Evolutionary conservation across 257 asterid species (phyloP).

Genomic region (Coffea eugenioides): DNA sequence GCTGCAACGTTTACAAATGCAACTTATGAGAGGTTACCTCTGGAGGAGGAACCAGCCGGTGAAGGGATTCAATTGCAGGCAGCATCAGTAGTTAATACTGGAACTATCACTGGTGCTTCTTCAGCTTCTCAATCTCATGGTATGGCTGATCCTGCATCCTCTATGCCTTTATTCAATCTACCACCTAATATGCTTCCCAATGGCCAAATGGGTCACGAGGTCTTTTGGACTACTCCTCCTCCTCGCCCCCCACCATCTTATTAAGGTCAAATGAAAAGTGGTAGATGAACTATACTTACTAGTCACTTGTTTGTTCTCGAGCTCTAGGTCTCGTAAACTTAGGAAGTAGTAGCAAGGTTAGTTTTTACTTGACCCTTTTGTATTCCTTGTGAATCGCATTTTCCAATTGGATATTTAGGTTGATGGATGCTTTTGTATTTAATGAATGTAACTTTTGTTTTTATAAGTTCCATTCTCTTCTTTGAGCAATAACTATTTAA

Average conservation of each 20-base stretch:
- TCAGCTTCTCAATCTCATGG: constrained; percentile 24
- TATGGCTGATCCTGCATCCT: constrained; percentile 30
- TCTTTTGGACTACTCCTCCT: constrained; percentile 62
- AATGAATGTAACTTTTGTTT: not conserved
- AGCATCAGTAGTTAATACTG: constrained; percentile 18
- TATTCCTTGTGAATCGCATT: constrained; percentile 28
- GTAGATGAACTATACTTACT: not conserved
- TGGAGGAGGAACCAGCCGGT: constrained; percentile 41
- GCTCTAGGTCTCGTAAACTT: constrained; percentile 30
- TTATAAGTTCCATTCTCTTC: not conserved
- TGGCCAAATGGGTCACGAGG: constrained; percentile 56
- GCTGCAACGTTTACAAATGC: constrained; percentile 75
- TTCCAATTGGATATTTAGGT: constrained; percentile 26
- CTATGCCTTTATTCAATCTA: constrained; percentile 36
- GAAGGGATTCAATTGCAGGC: constrained; percentile 32
- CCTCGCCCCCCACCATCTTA: constrained; percentile 50
- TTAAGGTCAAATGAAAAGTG: constrained; percentile 17
- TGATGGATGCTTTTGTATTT: constrained; percentile 17
- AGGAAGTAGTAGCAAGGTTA: constrained; percentile 23
- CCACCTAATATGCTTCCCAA: constrained; percentile 51
- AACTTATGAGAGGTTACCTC: constrained; percentile 65
- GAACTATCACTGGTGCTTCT: constrained; percentile 15
- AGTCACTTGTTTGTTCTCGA: not conserved
- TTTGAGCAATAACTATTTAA: constrained; percentile 3
- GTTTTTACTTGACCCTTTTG: constrained; percentile 23